phyloP scores from a whole-genome alignment of 495 filamentous ascomycete species.

The Neohortaea acidophila region DNA sequence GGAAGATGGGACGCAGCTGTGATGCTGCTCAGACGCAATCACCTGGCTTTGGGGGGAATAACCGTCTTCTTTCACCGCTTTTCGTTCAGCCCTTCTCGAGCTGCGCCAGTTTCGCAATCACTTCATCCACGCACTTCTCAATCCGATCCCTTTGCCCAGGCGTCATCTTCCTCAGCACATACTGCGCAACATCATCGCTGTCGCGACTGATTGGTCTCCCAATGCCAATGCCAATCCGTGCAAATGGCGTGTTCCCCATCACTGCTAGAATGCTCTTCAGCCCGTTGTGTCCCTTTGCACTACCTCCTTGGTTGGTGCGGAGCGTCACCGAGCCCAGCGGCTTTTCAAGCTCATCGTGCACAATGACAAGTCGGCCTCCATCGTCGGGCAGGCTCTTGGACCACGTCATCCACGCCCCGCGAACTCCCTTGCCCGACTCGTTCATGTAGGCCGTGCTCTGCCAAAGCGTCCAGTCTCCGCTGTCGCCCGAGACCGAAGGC shows the following conservation, averaged over 20 bases:
- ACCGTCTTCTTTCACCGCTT: no score
- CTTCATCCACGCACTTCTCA: conserved; percentile 32
- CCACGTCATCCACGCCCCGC: conserved; percentile 21
- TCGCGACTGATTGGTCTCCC: conserved; percentile 40
- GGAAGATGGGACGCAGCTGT: no score
- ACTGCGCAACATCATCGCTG: conserved; percentile 41
- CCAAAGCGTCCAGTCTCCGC: conserved; percentile 45
- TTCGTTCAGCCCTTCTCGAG: conserved; percentile 3
- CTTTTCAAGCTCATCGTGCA: conserved; percentile 75
- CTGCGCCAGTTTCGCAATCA: conserved; percentile 34
- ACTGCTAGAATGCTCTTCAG: conserved; percentile 48
- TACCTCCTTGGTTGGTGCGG: conserved; percentile 39
- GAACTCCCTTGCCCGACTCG: conserved; percentile 26
- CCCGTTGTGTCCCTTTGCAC: conserved; percentile 60
- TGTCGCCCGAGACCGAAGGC: conserved; percentile 18
- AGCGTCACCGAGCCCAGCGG: conserved; percentile 49
- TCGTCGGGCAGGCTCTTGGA: conserved; percentile 2
- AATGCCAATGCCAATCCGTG: conserved; percentile 55
- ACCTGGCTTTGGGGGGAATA: no score
- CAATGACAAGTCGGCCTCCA: conserved; percentile 40
- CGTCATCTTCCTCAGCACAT: conserved; percentile 53
- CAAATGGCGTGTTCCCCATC: conserved; percentile 32
- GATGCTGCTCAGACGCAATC: no score
- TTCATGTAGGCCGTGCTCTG: conserved; percentile 67
- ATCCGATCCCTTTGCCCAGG: conserved; percentile 35